A percentile compares a stretch with the other conserved stretches of the same genome.
Evolutionary conservation across 1,139 yeast species (phyloP).

Genomic region (Sugiyamaella grinbergsii): DNA sequence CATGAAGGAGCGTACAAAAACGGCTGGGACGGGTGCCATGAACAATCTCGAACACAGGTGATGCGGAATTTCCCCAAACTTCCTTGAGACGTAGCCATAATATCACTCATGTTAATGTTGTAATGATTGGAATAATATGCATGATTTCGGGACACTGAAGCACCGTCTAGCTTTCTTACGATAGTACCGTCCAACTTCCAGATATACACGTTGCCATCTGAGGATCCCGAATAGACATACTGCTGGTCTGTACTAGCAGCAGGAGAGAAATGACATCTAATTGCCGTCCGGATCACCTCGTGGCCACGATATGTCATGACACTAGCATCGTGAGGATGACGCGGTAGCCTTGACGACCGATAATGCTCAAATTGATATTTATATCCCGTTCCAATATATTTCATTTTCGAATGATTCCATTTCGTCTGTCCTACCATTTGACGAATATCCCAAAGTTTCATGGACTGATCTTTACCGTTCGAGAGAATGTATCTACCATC

Average conservation of each 20-base stretch:
- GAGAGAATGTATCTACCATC: conserved; percentile 39
- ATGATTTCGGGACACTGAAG: conserved; percentile 18
- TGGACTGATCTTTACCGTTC: conserved; percentile 40
- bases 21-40: conserved; percentile 33
- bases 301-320: conserved; percentile 42
- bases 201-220: conserved; percentile 38
- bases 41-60: conserved; percentile 26
- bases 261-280: conserved; percentile 43
- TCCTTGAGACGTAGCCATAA: conserved; percentile 2
- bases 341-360: conserved; percentile 30
- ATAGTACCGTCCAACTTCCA: conserved; percentile 41
- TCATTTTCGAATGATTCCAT: conserved; percentile 10
- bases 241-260: conserved; percentile 36
- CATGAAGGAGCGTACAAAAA: conserved; percentile 28
- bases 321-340: conserved; percentile 37
- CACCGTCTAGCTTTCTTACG: conserved; percentile 24
- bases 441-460: conserved; percentile 43
- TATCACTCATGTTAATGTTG: conserved; percentile 9
- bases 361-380: conserved; percentile 37
- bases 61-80: conserved; percentile 10
- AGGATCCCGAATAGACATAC: conserved; percentile 41
- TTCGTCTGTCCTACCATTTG: conserved; percentile 23
- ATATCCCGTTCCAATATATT: conserved; percentile 29
- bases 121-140: conserved; percentile 14
- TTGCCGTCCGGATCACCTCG: conserved; percentile 37